Evolutionary conservation across 2,329 filamentous ascomycete species (phyloP), one percentile per base, ranked within the genome.

Genomic region (Talaromyces marneffei): DNA sequence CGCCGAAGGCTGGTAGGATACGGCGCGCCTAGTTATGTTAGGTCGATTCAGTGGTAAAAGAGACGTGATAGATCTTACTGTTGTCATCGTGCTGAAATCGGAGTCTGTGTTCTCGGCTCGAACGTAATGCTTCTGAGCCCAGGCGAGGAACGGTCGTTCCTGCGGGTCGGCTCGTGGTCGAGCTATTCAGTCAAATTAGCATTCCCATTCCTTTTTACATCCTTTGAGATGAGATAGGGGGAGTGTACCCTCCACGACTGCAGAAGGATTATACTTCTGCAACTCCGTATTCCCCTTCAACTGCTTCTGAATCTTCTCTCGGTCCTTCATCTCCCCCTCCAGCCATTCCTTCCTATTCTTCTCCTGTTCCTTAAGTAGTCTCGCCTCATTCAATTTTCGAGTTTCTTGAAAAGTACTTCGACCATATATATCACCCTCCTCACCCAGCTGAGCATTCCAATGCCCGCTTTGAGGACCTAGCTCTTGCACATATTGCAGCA

Each of bases 321-420:
- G 67, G 39, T 77, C 71, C 63, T 72, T 69, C 31, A 78, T 76
- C 65, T 84, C 83, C n/a, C 79, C 79, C 9, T 75, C 71, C 29
- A 83, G 76, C 82, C 83, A 85, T 59, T 77, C 72, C 50, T 76
- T 77, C 42, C 81, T 81, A 66, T 82, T 78, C 44, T 70, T 67
- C 64, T 80, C 75, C 69, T 83, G 78, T 61, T 80, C 74, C 9
- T 73, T 68, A 57, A 75, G 63, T 6, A 74, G 63, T n/a, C 70
- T 67, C 37, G 72, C 73, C 59, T 79, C 75, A 60, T 79, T 79
- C 52, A 68, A 60, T 55, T 75, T 69, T 14, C 77, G 71, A 25
- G 73, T 69, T 56, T 76, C 70, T 57, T 77, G 69, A 18, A 79
- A 62, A 20, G 78, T 70, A 68, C 77, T 79, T 57, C 70, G 72